Conservation (phyloP, 768 basidiomycete genomes). For the Trametes punicea region DNA sequence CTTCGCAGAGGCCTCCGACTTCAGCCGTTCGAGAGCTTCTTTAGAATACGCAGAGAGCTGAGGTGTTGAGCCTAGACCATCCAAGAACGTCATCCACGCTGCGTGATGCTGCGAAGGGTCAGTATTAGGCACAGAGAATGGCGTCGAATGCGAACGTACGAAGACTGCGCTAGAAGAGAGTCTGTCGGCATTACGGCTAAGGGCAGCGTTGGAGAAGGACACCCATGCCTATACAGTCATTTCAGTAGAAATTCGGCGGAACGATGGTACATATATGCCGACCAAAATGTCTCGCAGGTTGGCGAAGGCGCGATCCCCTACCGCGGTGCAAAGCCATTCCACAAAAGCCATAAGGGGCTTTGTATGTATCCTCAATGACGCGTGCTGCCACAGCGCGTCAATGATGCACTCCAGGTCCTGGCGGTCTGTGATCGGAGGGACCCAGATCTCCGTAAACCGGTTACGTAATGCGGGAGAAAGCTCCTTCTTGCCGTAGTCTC, state of each 20-base stretch:
- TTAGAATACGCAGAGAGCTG: constrained; percentile 64
- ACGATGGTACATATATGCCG: constrained; percentile 24
- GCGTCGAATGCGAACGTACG: constrained; percentile 41
- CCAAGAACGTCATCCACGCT: constrained; percentile 88
- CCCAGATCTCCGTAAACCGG: constrained; percentile 99
- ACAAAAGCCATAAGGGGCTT: constrained; percentile 68
- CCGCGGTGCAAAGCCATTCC: constrained; percentile 67
- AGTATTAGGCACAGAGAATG: not conserved
- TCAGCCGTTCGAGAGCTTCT: constrained; percentile 58
- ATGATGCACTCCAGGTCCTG: constrained; percentile 79
- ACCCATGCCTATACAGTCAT: constrained; percentile 74
- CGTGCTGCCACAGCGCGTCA: constrained; percentile 59
- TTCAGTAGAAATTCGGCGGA: not conserved
- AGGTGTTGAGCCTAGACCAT: constrained; percentile 80
- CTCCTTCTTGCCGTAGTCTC: constrained; percentile 99
- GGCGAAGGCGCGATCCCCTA: constrained; percentile 62
- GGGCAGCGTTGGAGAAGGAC: constrained; percentile 68
- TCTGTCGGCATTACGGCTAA: constrained; percentile 21
- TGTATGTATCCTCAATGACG: constrained; percentile 54
- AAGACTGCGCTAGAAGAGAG: constrained; percentile 55
- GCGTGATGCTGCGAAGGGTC: constrained; percentile 72
- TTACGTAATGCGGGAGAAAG: constrained; percentile 95
- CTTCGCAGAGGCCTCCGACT: constrained; percentile 50
- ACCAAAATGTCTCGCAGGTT: constrained; percentile 90
- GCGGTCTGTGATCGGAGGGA: constrained; percentile 74